These are phyloP conservation scores for Schwanniomyces polymorphus DNA, from an alignment of 805 yeast species.

Conservation along the genomic window DNA sequence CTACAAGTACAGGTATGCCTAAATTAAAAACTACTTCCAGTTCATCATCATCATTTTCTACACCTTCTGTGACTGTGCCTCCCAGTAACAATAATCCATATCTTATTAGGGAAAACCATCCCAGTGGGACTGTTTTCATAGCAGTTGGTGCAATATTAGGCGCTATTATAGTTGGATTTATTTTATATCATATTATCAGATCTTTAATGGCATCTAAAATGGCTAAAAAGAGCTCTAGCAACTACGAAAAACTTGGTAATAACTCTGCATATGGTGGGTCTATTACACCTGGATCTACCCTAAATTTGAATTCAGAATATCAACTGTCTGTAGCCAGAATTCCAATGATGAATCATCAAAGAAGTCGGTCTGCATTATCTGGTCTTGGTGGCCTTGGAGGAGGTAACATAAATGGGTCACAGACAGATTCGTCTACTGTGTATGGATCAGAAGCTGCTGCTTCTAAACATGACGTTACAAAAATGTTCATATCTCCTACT, in stretches of 20 bases:
- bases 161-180: constrained; percentile 51
- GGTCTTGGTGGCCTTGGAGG: constrained; percentile 10
- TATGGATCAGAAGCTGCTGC: constrained; percentile 29
- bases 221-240: constrained; percentile 46
- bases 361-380: constrained; percentile 17
- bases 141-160: constrained; percentile 74
- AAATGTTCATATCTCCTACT: constrained; percentile 77
- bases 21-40: constrained; percentile 12
- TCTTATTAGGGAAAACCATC: constrained; percentile 49
- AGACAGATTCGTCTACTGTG: constrained; percentile 31
- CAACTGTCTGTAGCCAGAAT: constrained; percentile 28
- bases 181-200: constrained; percentile 52
- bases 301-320: constrained; percentile 14
- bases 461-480: constrained; percentile 41
- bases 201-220: constrained; percentile 50
- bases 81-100: constrained; percentile 63
- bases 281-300: constrained; percentile 19
- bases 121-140: constrained; percentile 81
- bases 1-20: neutral
- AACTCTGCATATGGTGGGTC: constrained; percentile 26
- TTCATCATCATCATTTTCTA: constrained; percentile 27
- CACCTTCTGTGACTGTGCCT: constrained; percentile 59
- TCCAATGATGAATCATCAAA: constrained; percentile 30
- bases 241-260: constrained; percentile 30
- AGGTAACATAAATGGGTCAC: constrained; percentile 16